Conservation (phyloP, 306 rosid genomes). For the Inga oerstediana region DNA sequence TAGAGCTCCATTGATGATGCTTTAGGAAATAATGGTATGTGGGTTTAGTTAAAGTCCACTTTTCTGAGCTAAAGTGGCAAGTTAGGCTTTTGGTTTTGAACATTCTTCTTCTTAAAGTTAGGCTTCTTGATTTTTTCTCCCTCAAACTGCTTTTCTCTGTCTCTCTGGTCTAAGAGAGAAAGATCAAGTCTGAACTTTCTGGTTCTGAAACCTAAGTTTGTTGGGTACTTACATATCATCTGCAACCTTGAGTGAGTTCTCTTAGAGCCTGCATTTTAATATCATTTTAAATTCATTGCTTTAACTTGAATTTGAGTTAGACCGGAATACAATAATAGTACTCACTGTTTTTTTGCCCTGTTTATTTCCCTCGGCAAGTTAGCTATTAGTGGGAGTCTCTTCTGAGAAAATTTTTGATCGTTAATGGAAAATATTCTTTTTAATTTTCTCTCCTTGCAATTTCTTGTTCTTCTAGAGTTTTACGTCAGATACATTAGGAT, state of each 20-base stretch:
- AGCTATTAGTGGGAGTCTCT: background rate
- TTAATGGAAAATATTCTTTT: background rate
- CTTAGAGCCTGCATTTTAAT: background rate
- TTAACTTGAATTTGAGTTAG: background rate
- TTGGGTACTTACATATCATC: conserved; percentile 15
- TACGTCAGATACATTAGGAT: background rate
- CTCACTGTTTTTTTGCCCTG: background rate
- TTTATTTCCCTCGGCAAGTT: background rate
- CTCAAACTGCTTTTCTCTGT: background rate
- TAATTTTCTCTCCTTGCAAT: background rate
- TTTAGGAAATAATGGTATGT: background rate
- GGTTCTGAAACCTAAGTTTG: conserved; percentile 1
- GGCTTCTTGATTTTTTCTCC: background rate
- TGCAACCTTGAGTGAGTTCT: conserved; percentile 1
- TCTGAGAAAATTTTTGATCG: background rate
- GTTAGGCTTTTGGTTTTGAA: conserved; percentile 1
- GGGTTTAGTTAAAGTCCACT: background rate
- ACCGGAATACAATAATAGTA: background rate
- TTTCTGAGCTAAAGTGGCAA: background rate
- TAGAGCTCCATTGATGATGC: background rate
- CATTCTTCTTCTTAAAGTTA: background rate
- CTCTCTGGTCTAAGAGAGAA: background rate
- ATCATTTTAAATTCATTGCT: background rate
- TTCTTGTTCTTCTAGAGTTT: background rate
- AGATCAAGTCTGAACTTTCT: background rate